Evolutionary conservation across 2,329 filamentous ascomycete genomes (phyloP).

Genomic region (Penicillium occitanis): DNA sequence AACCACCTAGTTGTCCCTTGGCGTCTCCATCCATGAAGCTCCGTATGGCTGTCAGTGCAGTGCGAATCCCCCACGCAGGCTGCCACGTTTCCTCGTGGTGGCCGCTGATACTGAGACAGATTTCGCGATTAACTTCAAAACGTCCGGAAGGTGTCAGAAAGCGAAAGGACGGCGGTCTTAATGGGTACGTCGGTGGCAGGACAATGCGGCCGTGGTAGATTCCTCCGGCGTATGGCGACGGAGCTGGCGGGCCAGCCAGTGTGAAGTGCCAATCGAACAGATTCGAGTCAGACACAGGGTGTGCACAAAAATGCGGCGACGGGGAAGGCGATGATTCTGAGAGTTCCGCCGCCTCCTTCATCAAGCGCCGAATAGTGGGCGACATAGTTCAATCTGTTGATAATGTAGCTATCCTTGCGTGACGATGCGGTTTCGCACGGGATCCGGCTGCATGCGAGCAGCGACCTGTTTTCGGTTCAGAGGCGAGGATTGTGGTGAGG

Average conservation of each 20-base stretch:
- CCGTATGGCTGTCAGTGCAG: constrained; percentile 74
- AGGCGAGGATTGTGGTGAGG: neutral
- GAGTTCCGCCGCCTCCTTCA: constrained; percentile 89
- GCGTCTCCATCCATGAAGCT: constrained; percentile 93
- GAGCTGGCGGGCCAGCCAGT: constrained; percentile 77
- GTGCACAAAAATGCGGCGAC: constrained; percentile 80
- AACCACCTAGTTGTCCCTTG: constrained; percentile 82
- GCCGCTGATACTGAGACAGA: constrained; percentile 88
- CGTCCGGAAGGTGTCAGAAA: constrained; percentile 89
- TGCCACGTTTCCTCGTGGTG: constrained; percentile 99
- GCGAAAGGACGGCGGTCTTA: constrained; percentile 91
- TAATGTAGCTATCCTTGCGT: neutral
- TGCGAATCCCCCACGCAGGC: constrained; percentile 94
- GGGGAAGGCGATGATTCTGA: constrained; percentile 69
- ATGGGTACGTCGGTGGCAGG: constrained; percentile 83
- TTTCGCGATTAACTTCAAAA: constrained; percentile 95
- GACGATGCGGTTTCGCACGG: neutral
- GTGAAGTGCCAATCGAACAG: constrained; percentile 99
- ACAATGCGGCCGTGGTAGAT: constrained; percentile 96
- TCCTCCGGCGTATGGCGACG: constrained; percentile 73
- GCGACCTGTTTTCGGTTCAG: neutral
- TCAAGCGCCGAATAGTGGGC: constrained; percentile 38
- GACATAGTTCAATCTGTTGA: constrained; percentile 24
- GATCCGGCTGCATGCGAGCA: neutral
- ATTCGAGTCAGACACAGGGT: constrained; percentile 76